Evolutionary conservation across 495 filamentous ascomycete species (phyloP).

Genomic region (Aspergillus ellipticus): DNA sequence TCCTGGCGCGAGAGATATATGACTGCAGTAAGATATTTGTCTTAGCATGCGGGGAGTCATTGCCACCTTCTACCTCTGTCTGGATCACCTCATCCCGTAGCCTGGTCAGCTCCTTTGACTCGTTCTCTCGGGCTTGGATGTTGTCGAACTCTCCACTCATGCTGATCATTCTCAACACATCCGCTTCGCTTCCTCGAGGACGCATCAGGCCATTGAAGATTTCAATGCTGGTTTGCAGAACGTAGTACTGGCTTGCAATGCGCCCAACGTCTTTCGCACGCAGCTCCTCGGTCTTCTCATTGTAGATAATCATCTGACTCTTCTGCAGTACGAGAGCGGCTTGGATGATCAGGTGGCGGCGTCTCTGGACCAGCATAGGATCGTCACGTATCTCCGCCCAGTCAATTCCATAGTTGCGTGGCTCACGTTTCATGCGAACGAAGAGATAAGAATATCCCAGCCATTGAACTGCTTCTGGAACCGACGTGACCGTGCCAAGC

Average conservation of each 20-base stretch:
- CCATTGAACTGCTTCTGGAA: conserved; percentile 94
- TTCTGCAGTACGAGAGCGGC: conserved; percentile 81
- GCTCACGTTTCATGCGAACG: conserved; percentile 90
- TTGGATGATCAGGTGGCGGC: conserved; percentile 78
- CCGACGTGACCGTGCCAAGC: conserved; percentile 89
- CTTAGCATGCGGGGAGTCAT: conserved; percentile 78
- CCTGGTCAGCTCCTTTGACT: conserved; percentile 70
- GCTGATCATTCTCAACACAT: conserved; percentile 90
- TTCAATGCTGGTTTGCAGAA: conserved; percentile 86
- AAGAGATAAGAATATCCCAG: conserved; percentile 97
- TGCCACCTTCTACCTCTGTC: conserved; percentile 70
- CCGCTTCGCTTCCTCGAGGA: conserved; percentile 74
- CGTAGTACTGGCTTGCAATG: conserved; percentile 96
- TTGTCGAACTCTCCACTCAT: conserved; percentile 97
- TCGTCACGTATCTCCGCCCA: conserved; percentile 88
- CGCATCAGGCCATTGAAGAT: conserved; percentile 94
- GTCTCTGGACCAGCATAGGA: conserved; percentile 74
- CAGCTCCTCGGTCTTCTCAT: conserved; percentile 86
- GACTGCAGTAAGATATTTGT: conserved; percentile 94
- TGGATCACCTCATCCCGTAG: conserved; percentile 62
- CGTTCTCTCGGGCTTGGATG: conserved; percentile 84
- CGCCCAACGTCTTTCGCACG: conserved; percentile 89
- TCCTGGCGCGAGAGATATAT: conserved; percentile 82
- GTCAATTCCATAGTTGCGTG: conserved; percentile 91
- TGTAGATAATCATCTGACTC: conserved; percentile 98